These are phyloP conservation scores for Beverwykella pulmonaria DNA, from an alignment of 495 filamentous ascomycete genomes.

Conservation along the genomic window DNA sequence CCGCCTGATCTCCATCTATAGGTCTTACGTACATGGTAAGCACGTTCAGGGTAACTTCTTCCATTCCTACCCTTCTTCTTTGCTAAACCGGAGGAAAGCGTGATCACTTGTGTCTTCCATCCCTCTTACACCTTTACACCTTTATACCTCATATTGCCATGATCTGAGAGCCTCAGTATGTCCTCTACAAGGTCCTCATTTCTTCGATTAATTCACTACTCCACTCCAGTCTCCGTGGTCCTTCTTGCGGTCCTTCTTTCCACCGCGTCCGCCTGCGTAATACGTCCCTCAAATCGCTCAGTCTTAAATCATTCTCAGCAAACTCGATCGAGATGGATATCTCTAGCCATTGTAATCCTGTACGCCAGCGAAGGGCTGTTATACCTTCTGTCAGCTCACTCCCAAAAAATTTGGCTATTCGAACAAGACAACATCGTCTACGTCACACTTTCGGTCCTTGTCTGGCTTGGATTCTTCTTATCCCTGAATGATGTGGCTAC, in stretches of 20 bases:
- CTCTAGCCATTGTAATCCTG: not conserved
- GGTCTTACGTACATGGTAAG: not conserved
- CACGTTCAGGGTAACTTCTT: not conserved
- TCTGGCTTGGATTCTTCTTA: constrained; percentile 1
- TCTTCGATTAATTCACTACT: constrained; percentile 10
- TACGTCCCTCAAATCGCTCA: constrained; percentile 6
- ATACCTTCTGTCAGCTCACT: not conserved
- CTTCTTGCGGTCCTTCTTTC: not conserved
- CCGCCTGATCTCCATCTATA: not conserved
- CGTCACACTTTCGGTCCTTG: not conserved
- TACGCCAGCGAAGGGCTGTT: not conserved
- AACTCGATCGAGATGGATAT: not conserved
- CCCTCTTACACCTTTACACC: too few relatives aligned
- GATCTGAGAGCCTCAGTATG: not conserved
- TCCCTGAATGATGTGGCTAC: constrained; percentile 1
- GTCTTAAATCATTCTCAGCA: not conserved
- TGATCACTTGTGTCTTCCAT: too few relatives aligned
- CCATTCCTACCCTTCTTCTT: too few relatives aligned
- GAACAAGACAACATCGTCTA: not conserved
- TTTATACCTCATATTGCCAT: too few relatives aligned
- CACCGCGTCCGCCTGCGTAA: constrained; percentile 3
- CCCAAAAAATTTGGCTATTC: not conserved
- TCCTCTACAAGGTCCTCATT: not conserved
- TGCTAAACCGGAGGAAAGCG: too few relatives aligned
- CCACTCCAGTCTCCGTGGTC: not conserved